phyloP scores from a whole-genome alignment of 2,329 filamentous ascomycete genomes.

The Capronia coronata region DNA sequence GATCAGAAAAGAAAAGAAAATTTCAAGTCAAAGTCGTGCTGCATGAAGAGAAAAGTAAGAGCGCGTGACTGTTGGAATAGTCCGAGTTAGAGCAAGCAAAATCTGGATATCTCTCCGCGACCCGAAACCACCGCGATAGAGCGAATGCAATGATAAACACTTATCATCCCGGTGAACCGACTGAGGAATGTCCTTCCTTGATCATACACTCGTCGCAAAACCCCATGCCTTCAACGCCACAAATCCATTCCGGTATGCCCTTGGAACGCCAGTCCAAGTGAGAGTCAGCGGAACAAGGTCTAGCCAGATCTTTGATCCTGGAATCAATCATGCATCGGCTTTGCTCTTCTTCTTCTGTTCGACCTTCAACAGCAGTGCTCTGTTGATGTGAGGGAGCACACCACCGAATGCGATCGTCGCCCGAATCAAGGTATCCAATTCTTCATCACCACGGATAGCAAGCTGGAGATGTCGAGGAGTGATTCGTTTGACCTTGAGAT shows the following conservation, averaged over 20 bases:
- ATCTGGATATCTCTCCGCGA: neutral
- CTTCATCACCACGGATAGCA: slow-evolving; percentile 96
- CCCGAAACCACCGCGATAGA: slow-evolving; percentile 1
- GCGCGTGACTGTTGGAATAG: no score
- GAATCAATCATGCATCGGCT: slow-evolving; percentile 31
- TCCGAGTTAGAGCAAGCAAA: neutral
- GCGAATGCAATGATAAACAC: slow-evolving; percentile 16
- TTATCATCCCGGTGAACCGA: slow-evolving; percentile 12
- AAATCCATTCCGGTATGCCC: slow-evolving; percentile 12
- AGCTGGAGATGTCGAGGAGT: slow-evolving; percentile 96
- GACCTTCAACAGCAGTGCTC: slow-evolving; percentile 88
- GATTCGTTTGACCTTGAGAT: slow-evolving; percentile 99
- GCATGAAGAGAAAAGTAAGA: neutral
- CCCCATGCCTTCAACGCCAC: slow-evolving; percentile 15
- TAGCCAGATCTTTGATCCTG: slow-evolving; percentile 1
- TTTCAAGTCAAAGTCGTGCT: neutral
- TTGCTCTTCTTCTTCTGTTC: slow-evolving; percentile 93
- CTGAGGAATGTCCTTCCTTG: slow-evolving; percentile 11
- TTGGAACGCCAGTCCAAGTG: slow-evolving; percentile 12
- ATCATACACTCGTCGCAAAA: slow-evolving; percentile 22
- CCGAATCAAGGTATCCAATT: slow-evolving; percentile 93
- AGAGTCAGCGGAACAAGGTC: neutral
- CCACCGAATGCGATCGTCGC: slow-evolving; percentile 97
- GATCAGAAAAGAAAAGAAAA: neutral
- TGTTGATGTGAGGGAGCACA: slow-evolving; percentile 98